phyloP scores from a whole-genome alignment of 257 asterid genomes.

The Knoxia roxburghii region DNA sequence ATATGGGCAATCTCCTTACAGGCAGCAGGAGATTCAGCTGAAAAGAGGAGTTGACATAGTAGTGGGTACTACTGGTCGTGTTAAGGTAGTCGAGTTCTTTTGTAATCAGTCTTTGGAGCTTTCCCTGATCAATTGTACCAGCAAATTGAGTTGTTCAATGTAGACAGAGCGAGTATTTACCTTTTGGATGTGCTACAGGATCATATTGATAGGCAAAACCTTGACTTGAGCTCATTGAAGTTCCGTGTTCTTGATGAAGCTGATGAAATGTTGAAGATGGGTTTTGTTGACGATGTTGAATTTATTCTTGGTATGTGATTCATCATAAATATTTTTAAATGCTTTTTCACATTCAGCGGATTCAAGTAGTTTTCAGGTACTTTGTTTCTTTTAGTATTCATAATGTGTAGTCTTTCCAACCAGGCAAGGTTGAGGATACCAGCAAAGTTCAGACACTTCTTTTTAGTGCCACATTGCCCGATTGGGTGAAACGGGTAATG shows the following conservation, averaged over 20 bases:
- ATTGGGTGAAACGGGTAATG: slow-evolving; percentile 80
- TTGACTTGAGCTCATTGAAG: slow-evolving; percentile 67
- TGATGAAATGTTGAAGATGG: slow-evolving; percentile 99
- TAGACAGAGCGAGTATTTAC: neutral
- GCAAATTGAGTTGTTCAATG: neutral
- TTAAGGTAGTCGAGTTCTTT: slow-evolving; percentile 47
- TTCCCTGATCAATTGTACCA: neutral
- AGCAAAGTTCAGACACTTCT: slow-evolving; percentile 92
- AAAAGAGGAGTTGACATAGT: slow-evolving; percentile 86
- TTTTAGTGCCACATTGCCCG: slow-evolving; percentile 91
- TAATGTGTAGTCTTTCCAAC: too few relatives aligned
- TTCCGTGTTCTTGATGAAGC: slow-evolving; percentile 98
- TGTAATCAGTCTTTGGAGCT: neutral
- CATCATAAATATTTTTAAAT: neutral
- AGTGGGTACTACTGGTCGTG: slow-evolving; percentile 91
- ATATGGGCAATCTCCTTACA: slow-evolving; percentile 79
- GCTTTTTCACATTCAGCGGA: too few relatives aligned
- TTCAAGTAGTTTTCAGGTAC: neutral
- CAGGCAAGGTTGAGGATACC: slow-evolving; percentile 81
- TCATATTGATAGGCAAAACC: slow-evolving; percentile 71
- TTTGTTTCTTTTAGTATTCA: neutral
- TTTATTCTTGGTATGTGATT: slow-evolving; percentile 71
- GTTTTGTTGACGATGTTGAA: slow-evolving; percentile 98
- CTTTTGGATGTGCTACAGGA: slow-evolving; percentile 45
- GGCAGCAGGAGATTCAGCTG: slow-evolving; percentile 47